phyloP scores from a whole-genome alignment of 768 basidiomycete species.

The Macrolepiota fuliginosa region DNA sequence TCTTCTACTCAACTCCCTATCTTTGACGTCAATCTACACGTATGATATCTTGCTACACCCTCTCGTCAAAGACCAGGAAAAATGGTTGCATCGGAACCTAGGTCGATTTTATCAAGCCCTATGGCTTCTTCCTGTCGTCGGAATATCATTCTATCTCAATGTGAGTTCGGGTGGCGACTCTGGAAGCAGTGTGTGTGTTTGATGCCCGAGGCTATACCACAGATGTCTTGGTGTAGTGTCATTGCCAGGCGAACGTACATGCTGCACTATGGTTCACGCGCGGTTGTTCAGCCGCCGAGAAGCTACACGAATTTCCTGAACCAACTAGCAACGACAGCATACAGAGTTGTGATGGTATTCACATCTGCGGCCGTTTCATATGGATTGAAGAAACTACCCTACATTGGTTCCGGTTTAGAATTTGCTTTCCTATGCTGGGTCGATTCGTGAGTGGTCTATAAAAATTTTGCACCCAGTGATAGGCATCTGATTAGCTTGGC shows the following conservation, averaged over 20 bases:
- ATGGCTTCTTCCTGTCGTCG: constrained; percentile 79
- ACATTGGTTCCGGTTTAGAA: constrained; percentile 54
- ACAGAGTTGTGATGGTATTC: constrained; percentile 77
- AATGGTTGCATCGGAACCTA: constrained; percentile 70
- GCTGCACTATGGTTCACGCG: constrained; percentile 66
- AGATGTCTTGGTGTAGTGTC: constrained; percentile 77
- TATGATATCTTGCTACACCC: constrained; percentile 74
- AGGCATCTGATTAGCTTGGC: not conserved
- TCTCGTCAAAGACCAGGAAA: constrained; percentile 57
- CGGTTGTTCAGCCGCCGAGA: constrained; percentile 47
- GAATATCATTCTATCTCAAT: constrained; percentile 77
- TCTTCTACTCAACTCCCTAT: constrained; percentile 66
- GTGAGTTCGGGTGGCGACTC: constrained; percentile 40
- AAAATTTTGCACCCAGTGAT: not conserved
- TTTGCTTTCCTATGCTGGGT: constrained; percentile 85
- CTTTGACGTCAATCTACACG: constrained; percentile 69
- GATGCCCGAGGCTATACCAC: constrained; percentile 8
- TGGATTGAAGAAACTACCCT: constrained; percentile 60
- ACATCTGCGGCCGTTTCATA: constrained; percentile 74
- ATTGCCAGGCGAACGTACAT: constrained; percentile 75
- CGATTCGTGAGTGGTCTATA: constrained; percentile 61
- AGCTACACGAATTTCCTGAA: constrained; percentile 72
- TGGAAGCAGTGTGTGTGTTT: not conserved
- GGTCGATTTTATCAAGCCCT: constrained; percentile 75
- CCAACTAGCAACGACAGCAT: constrained; percentile 76